phyloP scores from a whole-genome alignment of 805 yeast genomes.

The Myxozyma nipponensis region DNA sequence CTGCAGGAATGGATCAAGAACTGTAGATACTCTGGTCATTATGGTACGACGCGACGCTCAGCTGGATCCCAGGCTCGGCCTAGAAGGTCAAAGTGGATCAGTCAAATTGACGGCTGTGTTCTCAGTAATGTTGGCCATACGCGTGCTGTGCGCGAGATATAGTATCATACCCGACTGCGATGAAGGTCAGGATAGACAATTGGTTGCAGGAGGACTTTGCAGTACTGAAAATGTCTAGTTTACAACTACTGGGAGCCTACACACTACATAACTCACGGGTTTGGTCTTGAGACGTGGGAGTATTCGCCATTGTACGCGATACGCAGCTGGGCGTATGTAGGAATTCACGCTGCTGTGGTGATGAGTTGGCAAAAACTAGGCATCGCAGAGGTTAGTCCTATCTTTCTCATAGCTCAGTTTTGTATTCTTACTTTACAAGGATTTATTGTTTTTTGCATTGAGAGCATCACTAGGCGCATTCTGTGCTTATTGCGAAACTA shows the following conservation, averaged over 20 bases:
- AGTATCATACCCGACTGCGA: slow-evolving; percentile 88
- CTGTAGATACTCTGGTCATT: no score
- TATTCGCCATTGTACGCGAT: slow-evolving; percentile 87
- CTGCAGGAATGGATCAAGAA: no score
- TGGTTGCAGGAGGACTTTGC: neutral
- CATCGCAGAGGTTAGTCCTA: slow-evolving; percentile 15
- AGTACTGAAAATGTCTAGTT: slow-evolving; percentile 32
- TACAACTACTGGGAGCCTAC: slow-evolving; percentile 95
- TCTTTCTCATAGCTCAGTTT: neutral
- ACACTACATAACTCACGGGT: slow-evolving; percentile 68
- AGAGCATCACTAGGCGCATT: slow-evolving; percentile 45
- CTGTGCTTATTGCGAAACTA: slow-evolving; percentile 51
- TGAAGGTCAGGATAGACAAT: slow-evolving; percentile 44
- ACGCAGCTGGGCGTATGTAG: slow-evolving; percentile 75
- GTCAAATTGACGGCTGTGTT: slow-evolving; percentile 10
- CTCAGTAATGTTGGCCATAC: slow-evolving; percentile 29
- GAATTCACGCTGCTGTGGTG: slow-evolving; percentile 42
- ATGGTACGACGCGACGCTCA: no score
- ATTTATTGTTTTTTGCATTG: slow-evolving; percentile 48
- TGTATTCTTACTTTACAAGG: slow-evolving; percentile 11
- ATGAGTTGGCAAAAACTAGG: slow-evolving; percentile 26
- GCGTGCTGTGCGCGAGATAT: slow-evolving; percentile 43
- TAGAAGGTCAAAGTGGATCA: slow-evolving; percentile 2
- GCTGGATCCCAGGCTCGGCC: slow-evolving; percentile 2
- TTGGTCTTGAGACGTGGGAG: slow-evolving; percentile 96